Evolutionary conservation across 768 basidiomycete species (phyloP), one percentile per base, ranked within the genome.

Genomic region (Lactarius quietus): DNA sequence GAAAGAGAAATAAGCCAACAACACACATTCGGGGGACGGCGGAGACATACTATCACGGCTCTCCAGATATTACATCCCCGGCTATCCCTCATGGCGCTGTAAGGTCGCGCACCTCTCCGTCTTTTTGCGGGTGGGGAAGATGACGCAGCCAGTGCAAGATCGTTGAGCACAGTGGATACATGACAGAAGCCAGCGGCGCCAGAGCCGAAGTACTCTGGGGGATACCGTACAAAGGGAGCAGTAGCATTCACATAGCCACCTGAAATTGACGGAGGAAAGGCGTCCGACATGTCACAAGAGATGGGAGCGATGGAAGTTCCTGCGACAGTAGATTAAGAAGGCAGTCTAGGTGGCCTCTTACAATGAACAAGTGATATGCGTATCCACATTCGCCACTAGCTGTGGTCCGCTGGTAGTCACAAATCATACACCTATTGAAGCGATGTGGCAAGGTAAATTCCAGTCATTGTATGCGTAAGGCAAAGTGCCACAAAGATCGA

Each of bases 111-210:
- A 54, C 35, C 36, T 15, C 26, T 18, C 43, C 39, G 35, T 20
- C 26, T 51, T 28, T 15, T 48, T 15, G 48, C 53, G 20, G 28
- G 29, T 33, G 31, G 53, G 18, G 10, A 18, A 14, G 45, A 51
- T 45, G 59, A 26, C 45, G 45, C 59, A 59, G 45, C 45, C 45
- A 26, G 59, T 51, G 45, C n/a, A 33, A 51, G 14, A 35, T 51
- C 29, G 33, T 59, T 31, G 31, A 59, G 48, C 23, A 59, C 17
- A 15, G n/a, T 23, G n/a, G 43, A 45, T 45, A 59, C 58, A 15
- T n/a, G 41, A 45, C 31, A 41, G 43, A 59, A 59, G 6, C 58
- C 58, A 33, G 58, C 41, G 18, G 58, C 58, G 31, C 58, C 58
- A 29, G 23, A n/a, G 43, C n/a, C n/a, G 31, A 59, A 59, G 43